Evolutionary conservation across 176 grass and related monocot species (phyloP), one percentile per base, ranked within the genome.

Genomic region (Cenchrus purpureus): DNA sequence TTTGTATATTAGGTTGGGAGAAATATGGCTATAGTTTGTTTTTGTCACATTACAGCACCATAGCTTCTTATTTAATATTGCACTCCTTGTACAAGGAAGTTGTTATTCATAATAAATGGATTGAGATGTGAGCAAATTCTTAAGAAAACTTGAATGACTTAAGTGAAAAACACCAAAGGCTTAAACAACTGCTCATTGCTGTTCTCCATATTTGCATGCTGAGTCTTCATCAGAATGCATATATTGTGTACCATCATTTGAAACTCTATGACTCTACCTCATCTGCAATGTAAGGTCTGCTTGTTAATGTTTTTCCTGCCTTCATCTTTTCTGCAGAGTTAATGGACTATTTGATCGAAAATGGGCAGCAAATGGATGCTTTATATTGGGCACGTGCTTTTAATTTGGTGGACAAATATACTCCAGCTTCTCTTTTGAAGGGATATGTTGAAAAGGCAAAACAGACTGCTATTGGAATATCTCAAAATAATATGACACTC

Each of bases 311-410:
- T 55, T 88, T 45, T 60, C 14, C 4, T 73, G 11, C 72, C 16
- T 75, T 28, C 78, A 65, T 83, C 43, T 75, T 79, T 74, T 79
- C 6, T 86, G 81, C 63, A 87, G 86, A 92, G 46, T 65, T 92
- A 74, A 86, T 92, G 73, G 77, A 86, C 46, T 82, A 92, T 73
- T 64, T 92, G 82, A 83, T 85, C 53, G 34, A 44, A 84, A 86
- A 88, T 76, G 86, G 86, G 13, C 74, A 71, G 52, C 59, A 86
- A 1, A 44, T 88, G 8, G 83, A 78, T 15, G 82, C 16, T 58
- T 14, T 88, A 58, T 80, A 42, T 67, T 81, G 88, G 15, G 79
- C 56, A 4, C 40, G 82, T 67, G 67, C 16, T 86, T 76, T 86
- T 76, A 68, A 92, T 59, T 63, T 92, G 65, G 68, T 54, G 20